Base-by-base conservation (phyloP, 1,139 yeast species). In the Blastobotrys aristatus region DNA sequence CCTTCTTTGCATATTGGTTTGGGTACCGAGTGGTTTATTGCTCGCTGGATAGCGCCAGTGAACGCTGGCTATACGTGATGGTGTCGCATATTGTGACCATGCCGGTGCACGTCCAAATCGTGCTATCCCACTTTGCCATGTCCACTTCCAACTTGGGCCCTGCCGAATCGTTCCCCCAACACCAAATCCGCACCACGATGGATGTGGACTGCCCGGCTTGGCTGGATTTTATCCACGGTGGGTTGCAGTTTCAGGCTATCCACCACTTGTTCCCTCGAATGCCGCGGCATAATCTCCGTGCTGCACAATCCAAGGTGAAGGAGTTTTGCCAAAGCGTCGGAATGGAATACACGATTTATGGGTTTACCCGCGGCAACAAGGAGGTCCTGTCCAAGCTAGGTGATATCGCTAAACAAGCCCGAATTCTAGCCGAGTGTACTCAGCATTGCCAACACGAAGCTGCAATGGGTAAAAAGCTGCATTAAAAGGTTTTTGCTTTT, bases 131-230 rank as follows among this genome's bases (percentile, higher is more conserved):
- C 64, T 88, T 88, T 70, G 96, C 96, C 39, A 89, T 88, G 96
- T 84, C 95, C 1, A 88, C 96, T 0, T 74, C 92, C 3, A 95
- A 87, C 59, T 69, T 88, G 32, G 96, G 96, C 0, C 76, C 79
- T 6, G 77, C 83, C 44, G 97, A 88, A 63, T 75, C 87, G n/a
- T 89, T 88, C 63, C 79, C 84, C 0, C 82, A 84, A 55, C 76
- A 92, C 57, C 96, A 88, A 64, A 62, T 88, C 16, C 74, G 97
- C 58, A 88, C 97, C 1, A 88, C 96, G 4, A 89, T 88, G 96
- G 97, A 88, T 63, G 96, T 88, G 16, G 94, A 84, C 59, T 88
- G 97, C 68, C 96, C 97, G 1, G 81, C 79, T 53, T 88, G 96
- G 96, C 72, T 88, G 44, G 97, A 88, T 64, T 88, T 80, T 60